phyloP scores from a whole-genome alignment of 306 rosid species.

The Abrus precatorius region DNA sequence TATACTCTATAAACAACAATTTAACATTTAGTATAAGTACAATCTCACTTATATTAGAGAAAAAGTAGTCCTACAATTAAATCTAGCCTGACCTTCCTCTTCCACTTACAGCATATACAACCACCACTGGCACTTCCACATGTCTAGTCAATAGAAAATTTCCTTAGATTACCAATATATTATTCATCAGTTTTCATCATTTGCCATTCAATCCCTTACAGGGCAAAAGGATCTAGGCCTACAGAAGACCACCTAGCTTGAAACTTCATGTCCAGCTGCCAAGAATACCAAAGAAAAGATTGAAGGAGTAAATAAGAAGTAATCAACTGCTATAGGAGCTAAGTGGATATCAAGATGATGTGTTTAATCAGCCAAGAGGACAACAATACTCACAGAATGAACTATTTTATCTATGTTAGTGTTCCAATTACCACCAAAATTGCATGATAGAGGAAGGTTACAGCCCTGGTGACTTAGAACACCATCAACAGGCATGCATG shows the following conservation, averaged over 20 bases:
- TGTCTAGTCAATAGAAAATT: constrained; percentile 33
- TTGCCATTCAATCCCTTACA: constrained; percentile 36
- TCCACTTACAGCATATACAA: constrained; percentile 38
- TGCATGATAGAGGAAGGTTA: constrained; percentile 29
- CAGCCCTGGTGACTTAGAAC: constrained; percentile 2
- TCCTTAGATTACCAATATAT: constrained; percentile 29
- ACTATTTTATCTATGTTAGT: constrained; percentile 17
- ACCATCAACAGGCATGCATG: constrained; percentile 28
- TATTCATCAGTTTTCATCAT: constrained; percentile 38
- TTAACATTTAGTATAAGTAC: constrained; percentile 1
- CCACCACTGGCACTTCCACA: constrained; percentile 25
- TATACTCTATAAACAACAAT: constrained; percentile 9
- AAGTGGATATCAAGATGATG: constrained; percentile 41
- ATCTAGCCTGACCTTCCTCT: constrained; percentile 45
- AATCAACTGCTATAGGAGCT: constrained; percentile 29
- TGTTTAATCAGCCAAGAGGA: constrained; percentile 40
- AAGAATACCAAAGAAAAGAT: constrained; percentile 42
- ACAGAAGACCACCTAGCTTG: constrained; percentile 36
- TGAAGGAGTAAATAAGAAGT: constrained; percentile 21
- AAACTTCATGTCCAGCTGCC: constrained; percentile 41
- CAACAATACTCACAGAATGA: constrained; percentile 23
- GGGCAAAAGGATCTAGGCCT: constrained; percentile 40
- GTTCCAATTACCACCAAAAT: constrained; percentile 25
- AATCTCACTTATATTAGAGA: constrained; percentile 13
- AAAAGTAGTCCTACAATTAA: constrained; percentile 18